Evolutionary conservation across 352 stramenopile species (phyloP), one percentile per base, ranked within the genome.

Genomic region (Phytophthora constricta): DNA sequence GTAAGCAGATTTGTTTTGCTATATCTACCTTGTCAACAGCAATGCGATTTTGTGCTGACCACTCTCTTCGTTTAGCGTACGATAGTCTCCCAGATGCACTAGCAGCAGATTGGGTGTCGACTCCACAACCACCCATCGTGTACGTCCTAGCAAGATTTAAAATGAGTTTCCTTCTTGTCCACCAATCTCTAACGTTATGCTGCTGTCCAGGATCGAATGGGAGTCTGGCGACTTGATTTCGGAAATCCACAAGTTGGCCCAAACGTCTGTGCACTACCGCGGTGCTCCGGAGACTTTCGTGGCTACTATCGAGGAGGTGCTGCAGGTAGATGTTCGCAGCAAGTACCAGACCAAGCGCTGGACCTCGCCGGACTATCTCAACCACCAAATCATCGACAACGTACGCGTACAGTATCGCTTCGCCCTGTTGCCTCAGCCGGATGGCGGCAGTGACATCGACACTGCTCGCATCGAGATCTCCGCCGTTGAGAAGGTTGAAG

Each of bases 301-400:
- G 5, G 51, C 58, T 27, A 78, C 83, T 9, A 85, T 94, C 45
- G 70, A 91, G 58, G 62, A 94, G 48, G 80, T 94, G 8, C 58
- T 94, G 52, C 74, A 77, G 57, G 84, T 87, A 16, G 86, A 94
- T 28, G 82, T 94, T 20, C 86, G 86, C 26, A 94, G 86, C 68
- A 91, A 90, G 64, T 77, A 90, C 41, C 84, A 90, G 34, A 94
- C 84, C 14, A 74, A 74, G 58, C 74, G 80, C 4, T 86, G 73
- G 68, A 70, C 68, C 22, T 73, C 64, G 14, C 52, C 65, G 1
- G 63, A 71, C 25, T 66, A 71, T 46, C 53, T 77, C 26, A 90
- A 77, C 47, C 61, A 74, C 23, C 68, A 92, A n/a, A 59, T 80
- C 14, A 26, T 93, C 8, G 85, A 93, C 61, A 90, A 90, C 19